Evolutionary conservation across 2,329 filamentous ascomycete genomes (phyloP).

Genomic region (Cytospora chrysosperma): DNA sequence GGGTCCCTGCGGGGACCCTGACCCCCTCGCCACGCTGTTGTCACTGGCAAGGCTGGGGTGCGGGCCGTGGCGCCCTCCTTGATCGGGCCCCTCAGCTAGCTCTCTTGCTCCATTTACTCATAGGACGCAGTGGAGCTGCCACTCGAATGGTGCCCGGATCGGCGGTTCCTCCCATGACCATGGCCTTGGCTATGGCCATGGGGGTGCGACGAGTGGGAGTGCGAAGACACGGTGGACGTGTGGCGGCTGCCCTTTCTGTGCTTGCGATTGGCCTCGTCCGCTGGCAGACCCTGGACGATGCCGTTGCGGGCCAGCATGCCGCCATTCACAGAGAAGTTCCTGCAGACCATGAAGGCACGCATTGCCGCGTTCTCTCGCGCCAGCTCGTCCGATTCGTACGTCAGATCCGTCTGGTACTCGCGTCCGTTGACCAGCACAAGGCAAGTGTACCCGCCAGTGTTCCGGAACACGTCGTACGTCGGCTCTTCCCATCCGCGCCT

Average conservation of each 20-base stretch:
- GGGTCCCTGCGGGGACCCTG: slow-evolving; percentile 1
- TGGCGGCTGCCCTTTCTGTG: slow-evolving; percentile 50
- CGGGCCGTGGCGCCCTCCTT: slow-evolving; percentile 13
- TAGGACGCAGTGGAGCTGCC: slow-evolving; percentile 62
- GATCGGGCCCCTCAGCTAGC: not conserved
- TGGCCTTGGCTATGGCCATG: slow-evolving; percentile 38
- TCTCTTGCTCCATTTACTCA: slow-evolving; percentile 41
- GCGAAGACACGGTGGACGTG: slow-evolving; percentile 41
- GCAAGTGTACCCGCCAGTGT: slow-evolving; percentile 76
- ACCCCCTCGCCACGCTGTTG: not conserved
- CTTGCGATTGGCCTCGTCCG: slow-evolving; percentile 49
- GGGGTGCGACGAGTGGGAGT: slow-evolving; percentile 41
- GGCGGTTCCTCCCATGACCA: slow-evolving; percentile 44
- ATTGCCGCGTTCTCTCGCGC: slow-evolving; percentile 93
- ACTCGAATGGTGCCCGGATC: slow-evolving; percentile 59
- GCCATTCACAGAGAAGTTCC: slow-evolving; percentile 95
- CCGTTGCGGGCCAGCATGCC: slow-evolving; percentile 78
- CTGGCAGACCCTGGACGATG: slow-evolving; percentile 65
- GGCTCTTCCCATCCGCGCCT: slow-evolving; percentile 93
- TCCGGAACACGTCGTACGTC: slow-evolving; percentile 78
- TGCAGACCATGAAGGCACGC: slow-evolving; percentile 95
- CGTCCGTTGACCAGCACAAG: slow-evolving; percentile 93
- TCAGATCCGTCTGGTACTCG: slow-evolving; percentile 88
- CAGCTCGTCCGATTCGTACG: slow-evolving; percentile 77
- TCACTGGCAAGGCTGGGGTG: not conserved